Conservation (phyloP, 495 filamentous ascomycete species). For the Aspergillus mulundensis region DNA sequence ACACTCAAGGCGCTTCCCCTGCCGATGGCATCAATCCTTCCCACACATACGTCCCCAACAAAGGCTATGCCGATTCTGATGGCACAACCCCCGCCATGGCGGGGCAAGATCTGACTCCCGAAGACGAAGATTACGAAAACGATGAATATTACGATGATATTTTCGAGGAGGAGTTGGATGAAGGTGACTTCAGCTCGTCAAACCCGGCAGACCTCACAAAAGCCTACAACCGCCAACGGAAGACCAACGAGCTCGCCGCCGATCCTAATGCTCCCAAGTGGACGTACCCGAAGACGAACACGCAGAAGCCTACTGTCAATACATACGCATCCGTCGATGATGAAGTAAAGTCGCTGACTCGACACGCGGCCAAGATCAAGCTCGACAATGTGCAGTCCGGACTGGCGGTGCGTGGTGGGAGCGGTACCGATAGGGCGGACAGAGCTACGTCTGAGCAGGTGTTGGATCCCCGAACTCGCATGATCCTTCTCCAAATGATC, state of each 20-base stretch:
- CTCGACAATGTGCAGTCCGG: slow-evolving; percentile 64
- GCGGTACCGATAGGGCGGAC: slow-evolving; percentile 73
- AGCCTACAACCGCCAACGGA: slow-evolving; percentile 82
- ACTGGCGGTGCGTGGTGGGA: slow-evolving; percentile 45
- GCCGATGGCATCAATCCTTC: slow-evolving; percentile 48
- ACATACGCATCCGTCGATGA: slow-evolving; percentile 76
- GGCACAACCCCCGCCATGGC: slow-evolving; percentile 30
- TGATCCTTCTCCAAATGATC: slow-evolving; percentile 94
- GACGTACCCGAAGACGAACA: slow-evolving; percentile 68
- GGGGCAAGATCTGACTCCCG: slow-evolving; percentile 31
- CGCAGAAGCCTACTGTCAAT: slow-evolving; percentile 80
- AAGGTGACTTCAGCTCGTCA: slow-evolving; percentile 54
- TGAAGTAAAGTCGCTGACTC: slow-evolving; percentile 75
- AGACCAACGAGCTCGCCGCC: slow-evolving; percentile 53
- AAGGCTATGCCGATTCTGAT: slow-evolving; percentile 46
- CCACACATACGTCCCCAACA: slow-evolving; percentile 52
- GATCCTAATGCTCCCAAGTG: slow-evolving; percentile 53
- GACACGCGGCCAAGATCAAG: slow-evolving; percentile 84
- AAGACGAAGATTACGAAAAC: slow-evolving; percentile 37
- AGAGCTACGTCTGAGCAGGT: slow-evolving; percentile 92
- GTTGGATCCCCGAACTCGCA: slow-evolving; percentile 85
- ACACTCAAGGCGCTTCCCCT: slow-evolving; percentile 22
- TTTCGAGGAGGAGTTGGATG: slow-evolving; percentile 52
- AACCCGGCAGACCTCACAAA: slow-evolving; percentile 74
- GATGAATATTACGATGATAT: slow-evolving; percentile 58